These are phyloP conservation scores for Pisolithus thermaeus DNA, from an alignment of 1,284 basidiomycete genomes.

Conservation along the genomic window DNA sequence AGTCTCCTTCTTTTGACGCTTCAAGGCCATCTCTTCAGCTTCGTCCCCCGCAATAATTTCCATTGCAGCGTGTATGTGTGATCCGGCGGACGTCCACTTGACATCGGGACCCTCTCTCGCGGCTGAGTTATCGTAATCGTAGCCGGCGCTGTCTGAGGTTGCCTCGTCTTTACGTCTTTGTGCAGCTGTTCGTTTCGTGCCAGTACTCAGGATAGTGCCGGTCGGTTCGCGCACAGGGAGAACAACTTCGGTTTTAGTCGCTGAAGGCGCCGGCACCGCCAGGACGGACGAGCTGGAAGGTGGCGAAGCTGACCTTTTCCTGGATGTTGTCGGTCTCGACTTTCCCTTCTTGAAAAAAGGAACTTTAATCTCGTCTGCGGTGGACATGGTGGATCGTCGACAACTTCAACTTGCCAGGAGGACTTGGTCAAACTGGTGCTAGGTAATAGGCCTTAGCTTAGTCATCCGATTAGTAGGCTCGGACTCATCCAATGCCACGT, in stretches of 20 bases:
- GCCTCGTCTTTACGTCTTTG: conserved; percentile 46
- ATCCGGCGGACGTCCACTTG: conserved; percentile 70
- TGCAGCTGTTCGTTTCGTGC: conserved; percentile 70
- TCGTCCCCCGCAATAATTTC: conserved; percentile 78
- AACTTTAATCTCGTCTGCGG: conserved; percentile 44
- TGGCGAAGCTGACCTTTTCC: conserved; percentile 57
- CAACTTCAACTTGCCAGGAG: background rate
- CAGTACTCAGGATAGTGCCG: conserved; percentile 73
- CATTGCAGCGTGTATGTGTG: conserved; percentile 60
- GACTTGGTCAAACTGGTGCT: background rate
- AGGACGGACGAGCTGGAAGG: conserved; percentile 14
- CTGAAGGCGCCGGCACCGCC: conserved; percentile 28
- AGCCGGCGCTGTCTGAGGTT: conserved; percentile 30
- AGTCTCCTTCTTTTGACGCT: conserved; percentile 51
- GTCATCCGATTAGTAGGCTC: conserved; percentile 8
- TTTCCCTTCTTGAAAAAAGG: conserved; percentile 88
- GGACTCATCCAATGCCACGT: background rate
- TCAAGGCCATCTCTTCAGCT: conserved; percentile 65
- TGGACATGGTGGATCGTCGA: conserved; percentile 32
- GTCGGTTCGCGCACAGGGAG: conserved; percentile 65
- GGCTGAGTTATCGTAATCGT: conserved; percentile 40
- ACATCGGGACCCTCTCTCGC: conserved; percentile 66
- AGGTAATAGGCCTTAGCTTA: conserved; percentile 10
- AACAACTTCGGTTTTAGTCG: conserved; percentile 63
- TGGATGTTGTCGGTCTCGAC: conserved; percentile 61